These are phyloP conservation scores for Claviceps maximensis DNA, from an alignment of 2,329 filamentous ascomycete genomes.

Conservation along the genomic window DNA sequence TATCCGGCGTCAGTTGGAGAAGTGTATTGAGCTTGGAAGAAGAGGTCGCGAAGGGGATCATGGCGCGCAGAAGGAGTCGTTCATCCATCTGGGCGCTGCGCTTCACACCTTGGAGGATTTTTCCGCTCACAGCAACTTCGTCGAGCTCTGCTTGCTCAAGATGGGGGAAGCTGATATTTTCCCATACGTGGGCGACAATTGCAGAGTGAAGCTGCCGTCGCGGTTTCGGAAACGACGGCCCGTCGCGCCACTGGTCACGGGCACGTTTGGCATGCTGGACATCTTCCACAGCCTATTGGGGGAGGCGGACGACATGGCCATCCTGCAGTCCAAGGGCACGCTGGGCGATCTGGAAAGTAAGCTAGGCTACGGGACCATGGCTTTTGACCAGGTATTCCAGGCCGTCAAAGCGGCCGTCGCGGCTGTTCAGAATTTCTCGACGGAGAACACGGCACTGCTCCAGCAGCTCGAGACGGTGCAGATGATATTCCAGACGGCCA, in stretches of 20 bases:
- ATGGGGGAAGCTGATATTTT: slow-evolving; percentile 56
- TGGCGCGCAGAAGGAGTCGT: slow-evolving; percentile 46
- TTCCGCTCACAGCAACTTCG: slow-evolving; percentile 61
- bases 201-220: slow-evolving; percentile 30
- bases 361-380: slow-evolving; percentile 44
- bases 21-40: slow-evolving; percentile 58
- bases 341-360: slow-evolving; percentile 61
- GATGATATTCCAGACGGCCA: slow-evolving; percentile 15
- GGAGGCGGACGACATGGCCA: slow-evolving; percentile 40
- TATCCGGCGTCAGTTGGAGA: slow-evolving; percentile 53
- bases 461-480: slow-evolving; percentile 15
- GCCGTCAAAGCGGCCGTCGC: slow-evolving; percentile 14
- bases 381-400: slow-evolving; percentile 19
- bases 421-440: slow-evolving; percentile 13
- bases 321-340: slow-evolving; percentile 37
- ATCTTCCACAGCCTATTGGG: slow-evolving; percentile 53
- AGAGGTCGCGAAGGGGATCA: slow-evolving; percentile 50
- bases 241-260: slow-evolving; percentile 58
- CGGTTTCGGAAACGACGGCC: slow-evolving; percentile 33
- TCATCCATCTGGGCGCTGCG: slow-evolving; percentile 56
- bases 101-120: slow-evolving; percentile 58
- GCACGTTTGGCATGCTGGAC: slow-evolving; percentile 40
- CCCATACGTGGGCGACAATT: slow-evolving; percentile 22
- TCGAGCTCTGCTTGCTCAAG: slow-evolving; percentile 57
- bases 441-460: slow-evolving; percentile 11